These are phyloP conservation scores for Microbotryomycetes sp. DNA, from an alignment of 1,284 basidiomycete genomes.

Conservation along the genomic window DNA sequence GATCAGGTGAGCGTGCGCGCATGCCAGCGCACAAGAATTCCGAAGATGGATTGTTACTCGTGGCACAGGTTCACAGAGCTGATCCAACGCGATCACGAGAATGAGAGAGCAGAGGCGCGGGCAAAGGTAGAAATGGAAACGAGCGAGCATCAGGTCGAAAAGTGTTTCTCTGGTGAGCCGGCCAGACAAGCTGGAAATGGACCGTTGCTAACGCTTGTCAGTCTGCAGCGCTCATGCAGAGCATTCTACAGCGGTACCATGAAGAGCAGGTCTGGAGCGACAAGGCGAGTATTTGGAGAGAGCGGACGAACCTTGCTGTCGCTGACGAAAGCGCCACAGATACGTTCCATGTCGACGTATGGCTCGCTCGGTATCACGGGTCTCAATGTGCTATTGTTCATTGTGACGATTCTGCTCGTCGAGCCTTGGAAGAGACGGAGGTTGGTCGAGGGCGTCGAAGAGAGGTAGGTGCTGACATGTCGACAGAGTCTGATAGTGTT, in stretches of 20 bases:
- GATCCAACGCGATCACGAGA: constrained; percentile 75
- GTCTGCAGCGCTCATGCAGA: constrained; percentile 59
- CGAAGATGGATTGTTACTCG: too few species aligned
- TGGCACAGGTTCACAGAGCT: constrained; percentile 76
- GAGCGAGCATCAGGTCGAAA: constrained; percentile 69
- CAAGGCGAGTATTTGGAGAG: constrained; percentile 48
- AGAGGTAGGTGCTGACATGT: constrained; percentile 28
- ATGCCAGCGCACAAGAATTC: constrained; percentile 21
- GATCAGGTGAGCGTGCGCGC: constrained; percentile 17
- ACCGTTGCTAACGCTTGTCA: too few species aligned
- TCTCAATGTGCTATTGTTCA: constrained; percentile 78
- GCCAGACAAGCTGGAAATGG: neutral
- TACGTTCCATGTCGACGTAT: constrained; percentile 83
- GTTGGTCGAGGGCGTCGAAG: constrained; percentile 78
- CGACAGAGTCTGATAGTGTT: neutral
- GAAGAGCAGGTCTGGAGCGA: constrained; percentile 97
- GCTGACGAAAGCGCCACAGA: constrained; percentile 39
- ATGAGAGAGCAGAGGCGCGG: constrained; percentile 64
- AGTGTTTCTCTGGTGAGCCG: constrained; percentile 56
- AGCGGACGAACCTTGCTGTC: neutral
- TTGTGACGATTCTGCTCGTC: constrained; percentile 75
- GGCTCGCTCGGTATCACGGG: constrained; percentile 73
- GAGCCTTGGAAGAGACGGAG: constrained; percentile 87
- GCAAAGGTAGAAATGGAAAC: constrained; percentile 59
- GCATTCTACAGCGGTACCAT: constrained; percentile 79